A percentile compares a stretch with the other conserved stretches of the same genome.
Evolutionary conservation across 306 rosid species (phyloP).

Genomic region (Lablab purpureus): DNA sequence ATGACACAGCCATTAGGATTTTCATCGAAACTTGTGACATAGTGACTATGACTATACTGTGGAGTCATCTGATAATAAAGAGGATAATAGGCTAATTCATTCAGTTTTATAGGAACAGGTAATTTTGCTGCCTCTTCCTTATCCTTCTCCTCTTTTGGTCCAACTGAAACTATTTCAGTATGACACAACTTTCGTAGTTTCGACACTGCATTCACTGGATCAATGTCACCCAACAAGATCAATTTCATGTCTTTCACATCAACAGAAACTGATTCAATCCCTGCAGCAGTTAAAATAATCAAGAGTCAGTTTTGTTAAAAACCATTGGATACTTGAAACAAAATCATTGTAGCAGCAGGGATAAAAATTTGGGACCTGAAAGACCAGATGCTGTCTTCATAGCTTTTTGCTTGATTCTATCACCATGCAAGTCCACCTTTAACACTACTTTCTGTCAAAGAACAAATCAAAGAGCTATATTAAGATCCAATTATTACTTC

Average conservation of each 20-base stretch:
- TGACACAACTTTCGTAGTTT: conserved; percentile 61
- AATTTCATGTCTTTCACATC: conserved; percentile 62
- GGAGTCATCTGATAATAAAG: neutral
- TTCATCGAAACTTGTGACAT: conserved; percentile 43
- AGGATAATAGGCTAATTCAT: neutral
- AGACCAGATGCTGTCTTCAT: conserved; percentile 61
- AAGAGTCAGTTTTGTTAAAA: neutral
- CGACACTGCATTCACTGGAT: conserved; percentile 59
- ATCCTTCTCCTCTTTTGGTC: conserved; percentile 55
- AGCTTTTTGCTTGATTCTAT: conserved; percentile 56
- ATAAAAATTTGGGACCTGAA: conserved; percentile 46
- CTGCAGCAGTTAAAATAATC: conserved; percentile 44
- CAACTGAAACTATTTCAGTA: conserved; percentile 65
- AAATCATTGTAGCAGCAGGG: neutral
- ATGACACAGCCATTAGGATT: conserved; percentile 64
- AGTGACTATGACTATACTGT: conserved; percentile 8
- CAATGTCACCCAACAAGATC: conserved; percentile 63
- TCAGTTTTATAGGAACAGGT: neutral
- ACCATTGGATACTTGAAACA: neutral
- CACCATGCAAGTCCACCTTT: conserved; percentile 49
- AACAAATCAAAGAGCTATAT: neutral
- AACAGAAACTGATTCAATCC: conserved; percentile 65
- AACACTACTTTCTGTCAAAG: conserved; percentile 63
- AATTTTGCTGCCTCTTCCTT: neutral
- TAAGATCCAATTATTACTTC: neutral